These are phyloP conservation scores for Exidia glandulosa DNA, from an alignment of 768 basidiomycete genomes.

Conservation along the genomic window DNA sequence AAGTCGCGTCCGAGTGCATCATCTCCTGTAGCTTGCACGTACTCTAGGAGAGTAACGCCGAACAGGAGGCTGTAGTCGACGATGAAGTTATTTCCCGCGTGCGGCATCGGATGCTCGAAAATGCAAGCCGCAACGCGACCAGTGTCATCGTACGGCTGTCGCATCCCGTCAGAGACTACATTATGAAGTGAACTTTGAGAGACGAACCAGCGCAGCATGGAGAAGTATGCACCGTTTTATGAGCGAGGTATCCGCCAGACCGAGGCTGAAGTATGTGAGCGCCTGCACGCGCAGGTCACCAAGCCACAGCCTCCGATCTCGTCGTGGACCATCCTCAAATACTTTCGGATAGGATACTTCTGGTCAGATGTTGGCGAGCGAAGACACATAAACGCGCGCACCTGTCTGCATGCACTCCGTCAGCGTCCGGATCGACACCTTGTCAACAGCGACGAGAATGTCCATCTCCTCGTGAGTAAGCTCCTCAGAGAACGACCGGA, in stretches of 20 bases:
- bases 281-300: neutral
- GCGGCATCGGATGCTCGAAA: neutral
- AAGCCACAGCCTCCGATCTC: neutral
- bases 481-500: neutral
- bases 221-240: neutral
- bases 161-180: neutral
- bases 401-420: neutral
- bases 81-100: neutral
- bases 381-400: neutral
- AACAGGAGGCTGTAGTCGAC: neutral
- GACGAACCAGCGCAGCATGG: neutral
- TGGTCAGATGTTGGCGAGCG: neutral
- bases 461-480: neutral
- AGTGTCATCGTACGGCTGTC: neutral
- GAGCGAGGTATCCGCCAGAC: neutral
- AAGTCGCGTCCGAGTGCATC: neutral
- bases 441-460: neutral
- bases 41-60: neutral
- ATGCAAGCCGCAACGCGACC: neutral
- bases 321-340: neutral
- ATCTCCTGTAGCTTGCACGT: neutral
- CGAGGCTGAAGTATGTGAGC: neutral
- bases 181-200: no score
- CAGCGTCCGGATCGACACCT: neutral
- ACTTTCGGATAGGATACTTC: neutral